Base-by-base conservation (phyloP, 2,329 filamentous ascomycete species). In the Fusarium chuoi region DNA sequence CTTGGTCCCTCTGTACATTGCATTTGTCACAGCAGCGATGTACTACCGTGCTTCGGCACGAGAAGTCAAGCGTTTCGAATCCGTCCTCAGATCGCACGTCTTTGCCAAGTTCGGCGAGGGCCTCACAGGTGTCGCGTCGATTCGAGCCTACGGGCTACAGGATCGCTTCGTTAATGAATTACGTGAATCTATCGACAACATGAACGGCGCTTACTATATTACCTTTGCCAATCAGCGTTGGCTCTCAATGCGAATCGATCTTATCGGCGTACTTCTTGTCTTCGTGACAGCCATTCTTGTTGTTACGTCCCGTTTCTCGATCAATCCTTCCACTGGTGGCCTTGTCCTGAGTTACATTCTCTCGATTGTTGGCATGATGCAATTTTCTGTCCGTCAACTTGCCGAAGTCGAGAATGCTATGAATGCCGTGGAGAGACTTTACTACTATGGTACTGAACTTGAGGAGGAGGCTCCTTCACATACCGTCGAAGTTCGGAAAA, bases 401-500 rank as follows among this genome's bases (percentile, higher is more conserved):
- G 96, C 96, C 33, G 96, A 98, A 82, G 94, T 98, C 14, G 96
- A 98, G 82, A 98, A 98, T 83, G 94, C 95, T 79, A 98, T 98
- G 96, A 98, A 98, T 81, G 92, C 95, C 1, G 96, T 97, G 0
- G 96, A 98, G 83, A 92, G 96, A 56, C 87, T 98, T 39, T 91
- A 95, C 80, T 94, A 97, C 84, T 98, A 98, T 81, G 95, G 94
- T 62, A 94, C 90, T 2, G 84, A 94, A 75, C 89, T 99, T 9
- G 95, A 97, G 72, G 93, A 98, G 80, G 96, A 98, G 82, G 94
- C 96, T 0, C 94, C 95, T 0, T 86, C 95, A 4, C 93, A 95
- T 77, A 92, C 94, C 46, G 81, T 91, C 55, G 89, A 95, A 10
- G 89, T 98, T 7, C 89, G 90, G 24, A 84, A 89, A 2, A 88